A percentile compares a stretch with the other conserved stretches of the same genome.
Evolutionary conservation across 495 filamentous ascomycete species (phyloP).

Genomic region (Penicillium alfredii): DNA sequence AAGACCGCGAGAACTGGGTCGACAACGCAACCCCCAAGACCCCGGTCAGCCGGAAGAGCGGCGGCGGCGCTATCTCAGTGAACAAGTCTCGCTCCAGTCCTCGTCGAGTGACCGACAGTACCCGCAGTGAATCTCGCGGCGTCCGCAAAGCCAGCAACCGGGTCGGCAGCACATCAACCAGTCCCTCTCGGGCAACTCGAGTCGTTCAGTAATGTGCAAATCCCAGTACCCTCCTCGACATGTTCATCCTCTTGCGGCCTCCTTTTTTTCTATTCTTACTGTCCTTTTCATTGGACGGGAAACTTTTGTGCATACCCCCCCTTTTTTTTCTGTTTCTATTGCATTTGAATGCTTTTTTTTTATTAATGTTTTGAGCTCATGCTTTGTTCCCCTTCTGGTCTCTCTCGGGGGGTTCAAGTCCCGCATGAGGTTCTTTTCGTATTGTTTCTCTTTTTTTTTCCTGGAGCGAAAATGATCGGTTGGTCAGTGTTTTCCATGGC

Average conservation of each 20-base stretch:
- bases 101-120: constrained; percentile 50
- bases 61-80: constrained; percentile 59
- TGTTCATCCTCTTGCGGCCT: constrained; percentile 2
- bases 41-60: constrained; percentile 54
- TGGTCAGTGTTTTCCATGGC: constrained; percentile 21
- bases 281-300: constrained; percentile 12
- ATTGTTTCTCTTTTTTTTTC: constrained; percentile 5
- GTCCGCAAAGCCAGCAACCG: constrained; percentile 91
- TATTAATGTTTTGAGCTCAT: too few relatives aligned
- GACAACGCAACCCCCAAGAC: constrained; percentile 55
- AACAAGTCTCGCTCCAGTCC: constrained; percentile 69
- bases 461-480: constrained; percentile 10
- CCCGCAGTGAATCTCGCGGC: constrained; percentile 50
- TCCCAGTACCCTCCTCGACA: not conserved
- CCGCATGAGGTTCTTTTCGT: constrained; percentile 3
- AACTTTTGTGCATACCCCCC: constrained; percentile 25
- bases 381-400: too few relatives aligned
- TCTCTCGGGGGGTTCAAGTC: too few relatives aligned
- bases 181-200: constrained; percentile 15
- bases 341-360: constrained; percentile 21
- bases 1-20: constrained; percentile 44
- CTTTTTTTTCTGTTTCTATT: too few relatives aligned
- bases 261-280: constrained; percentile 21
- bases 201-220: constrained; percentile 12
- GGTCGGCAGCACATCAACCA: constrained; percentile 61